These are phyloP conservation scores for Golubevia pallescens DNA, from an alignment of 1,284 basidiomycete species.

Conservation along the genomic window DNA sequence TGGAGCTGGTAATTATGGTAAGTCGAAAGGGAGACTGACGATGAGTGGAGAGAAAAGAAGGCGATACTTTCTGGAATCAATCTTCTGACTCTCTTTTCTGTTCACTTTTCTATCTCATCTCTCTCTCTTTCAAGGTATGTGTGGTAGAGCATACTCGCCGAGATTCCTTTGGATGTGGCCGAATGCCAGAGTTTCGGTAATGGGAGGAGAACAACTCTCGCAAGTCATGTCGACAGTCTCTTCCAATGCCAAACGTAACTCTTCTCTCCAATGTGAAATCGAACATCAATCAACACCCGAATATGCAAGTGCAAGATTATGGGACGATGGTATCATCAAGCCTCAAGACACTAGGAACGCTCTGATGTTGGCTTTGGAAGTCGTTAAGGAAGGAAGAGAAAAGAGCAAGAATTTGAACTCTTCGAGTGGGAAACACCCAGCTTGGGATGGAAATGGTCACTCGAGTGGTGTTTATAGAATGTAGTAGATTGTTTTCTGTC, in stretches of 20 bases:
- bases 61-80: background rate
- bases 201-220: conserved; percentile 90
- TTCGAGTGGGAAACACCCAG: conserved; percentile 35
- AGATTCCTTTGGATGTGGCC: conserved; percentile 99
- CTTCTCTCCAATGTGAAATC: conserved; percentile 69
- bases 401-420: conserved; percentile 16
- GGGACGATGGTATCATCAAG: conserved; percentile 87
- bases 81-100: conserved; percentile 68
- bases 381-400: conserved; percentile 68
- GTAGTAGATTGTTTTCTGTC: too few relatives aligned
- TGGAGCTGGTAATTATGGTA: conserved; percentile 92
- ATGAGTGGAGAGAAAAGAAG: conserved; percentile 5
- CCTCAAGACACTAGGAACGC: conserved; percentile 89
- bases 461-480: background rate
- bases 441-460: conserved; percentile 50
- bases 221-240: conserved; percentile 90
- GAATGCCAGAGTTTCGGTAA: conserved; percentile 92
- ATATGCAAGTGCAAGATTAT: conserved; percentile 85
- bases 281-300: conserved; percentile 83
- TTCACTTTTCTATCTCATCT: conserved; percentile 79
- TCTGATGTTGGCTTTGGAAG: conserved; percentile 80
- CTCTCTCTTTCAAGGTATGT: conserved; percentile 25
- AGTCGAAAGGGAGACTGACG: conserved; percentile 54
- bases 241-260: conserved; percentile 68
- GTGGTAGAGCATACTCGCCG: conserved; percentile 76